These are phyloP conservation scores for Globisporangium barbulae DNA, from an alignment of 352 stramenopile genomes.

Conservation along the genomic window DNA sequence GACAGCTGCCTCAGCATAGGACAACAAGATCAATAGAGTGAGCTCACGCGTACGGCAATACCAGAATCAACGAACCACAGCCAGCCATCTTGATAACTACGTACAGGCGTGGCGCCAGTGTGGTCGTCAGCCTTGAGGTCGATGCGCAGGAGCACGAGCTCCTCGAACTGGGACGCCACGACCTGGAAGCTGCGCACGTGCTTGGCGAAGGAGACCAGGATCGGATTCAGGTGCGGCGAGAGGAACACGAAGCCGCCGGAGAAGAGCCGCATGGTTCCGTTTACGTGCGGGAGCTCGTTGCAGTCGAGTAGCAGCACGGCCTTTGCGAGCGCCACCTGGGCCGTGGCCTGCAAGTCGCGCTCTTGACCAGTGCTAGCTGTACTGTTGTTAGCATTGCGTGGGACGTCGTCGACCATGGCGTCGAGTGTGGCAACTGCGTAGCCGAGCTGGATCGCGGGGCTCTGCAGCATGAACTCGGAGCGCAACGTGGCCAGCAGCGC, in stretches of 20 bases:
- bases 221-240: constrained; percentile 46
- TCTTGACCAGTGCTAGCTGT: neutral
- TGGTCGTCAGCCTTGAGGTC: constrained; percentile 34
- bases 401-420: constrained; percentile 22
- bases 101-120: constrained; percentile 26
- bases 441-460: constrained; percentile 40
- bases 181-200: constrained; percentile 50
- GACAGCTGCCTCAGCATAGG: constrained; percentile 22
- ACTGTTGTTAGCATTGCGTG: neutral
- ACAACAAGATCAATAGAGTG: neutral
- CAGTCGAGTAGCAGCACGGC: constrained; percentile 49
- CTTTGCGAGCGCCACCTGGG: constrained; percentile 23
- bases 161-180: constrained; percentile 47
- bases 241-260: constrained; percentile 60
- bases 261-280: constrained; percentile 54
- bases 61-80: neutral
- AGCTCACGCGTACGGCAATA: neutral
- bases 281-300: constrained; percentile 34
- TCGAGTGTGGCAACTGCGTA: constrained; percentile 35
- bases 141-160: constrained; percentile 62
- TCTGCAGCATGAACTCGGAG: constrained; percentile 71
- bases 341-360: neutral
- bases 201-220: constrained; percentile 61
- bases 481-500: constrained; percentile 37
- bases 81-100: neutral